Percentiles rank a stretch among this genome's conserved stretches.
Evolutionary conservation across 1,284 basidiomycete genomes (phyloP).

Genomic region (Psilocybe mexicana): DNA sequence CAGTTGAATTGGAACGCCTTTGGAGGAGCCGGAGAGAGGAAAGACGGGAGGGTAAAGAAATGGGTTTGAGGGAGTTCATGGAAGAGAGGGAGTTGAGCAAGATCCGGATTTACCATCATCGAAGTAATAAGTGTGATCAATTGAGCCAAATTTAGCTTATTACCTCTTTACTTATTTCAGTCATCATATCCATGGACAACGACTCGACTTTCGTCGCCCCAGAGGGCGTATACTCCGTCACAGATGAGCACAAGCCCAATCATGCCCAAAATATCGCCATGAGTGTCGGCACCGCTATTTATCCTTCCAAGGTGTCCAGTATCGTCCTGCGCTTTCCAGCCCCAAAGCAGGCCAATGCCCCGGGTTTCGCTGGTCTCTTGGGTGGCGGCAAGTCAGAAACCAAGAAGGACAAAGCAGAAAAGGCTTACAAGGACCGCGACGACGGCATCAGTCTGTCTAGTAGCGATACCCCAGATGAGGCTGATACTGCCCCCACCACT

Average conservation of each 20-base stretch:
- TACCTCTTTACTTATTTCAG: conserved; percentile 17
- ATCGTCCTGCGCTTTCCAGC: conserved; percentile 64
- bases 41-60: conserved; percentile 4
- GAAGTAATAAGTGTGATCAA: conserved; percentile 4
- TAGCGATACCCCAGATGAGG: conserved; percentile 71
- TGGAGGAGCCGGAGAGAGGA: conserved; percentile 18
- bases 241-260: conserved; percentile 78
- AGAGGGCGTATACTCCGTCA: conserved; percentile 83
- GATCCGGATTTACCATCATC: conserved; percentile 37
- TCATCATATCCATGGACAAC: conserved; percentile 60
- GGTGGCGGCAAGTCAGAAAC: conserved; percentile 60
- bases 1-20: conserved; percentile 51
- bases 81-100: conserved; percentile 37
- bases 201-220: conserved; percentile 82
- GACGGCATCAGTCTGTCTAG: conserved; percentile 76
- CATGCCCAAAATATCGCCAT: conserved; percentile 46
- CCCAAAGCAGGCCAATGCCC: conserved; percentile 52
- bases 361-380: conserved; percentile 67
- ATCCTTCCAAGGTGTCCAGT: conserved; percentile 64
- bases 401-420: conserved; percentile 58
- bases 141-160: conserved; percentile 11
- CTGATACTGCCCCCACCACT: conserved; percentile 38
- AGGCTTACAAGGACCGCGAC: conserved; percentile 45
- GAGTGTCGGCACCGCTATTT: conserved; percentile 46
- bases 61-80: conserved; percentile 29